Conservation (phyloP, 768 basidiomycete genomes). For the Exidia glandulosa region DNA sequence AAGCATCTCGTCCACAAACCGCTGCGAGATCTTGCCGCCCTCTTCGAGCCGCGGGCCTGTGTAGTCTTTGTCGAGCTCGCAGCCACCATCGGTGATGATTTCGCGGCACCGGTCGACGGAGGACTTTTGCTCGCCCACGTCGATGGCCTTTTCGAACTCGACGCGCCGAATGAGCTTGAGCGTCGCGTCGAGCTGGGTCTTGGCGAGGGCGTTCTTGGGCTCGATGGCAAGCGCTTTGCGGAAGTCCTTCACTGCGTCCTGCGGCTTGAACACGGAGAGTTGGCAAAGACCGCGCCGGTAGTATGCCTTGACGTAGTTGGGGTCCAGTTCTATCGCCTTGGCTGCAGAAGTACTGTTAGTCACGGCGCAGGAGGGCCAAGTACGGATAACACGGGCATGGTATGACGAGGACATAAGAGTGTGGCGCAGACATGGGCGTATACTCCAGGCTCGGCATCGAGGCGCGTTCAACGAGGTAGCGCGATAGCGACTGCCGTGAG, state of each 20-base stretch:
- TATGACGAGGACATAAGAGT: not conserved
- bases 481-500: no score
- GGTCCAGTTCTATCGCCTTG: conserved; percentile 79
- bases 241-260: conserved; percentile 78
- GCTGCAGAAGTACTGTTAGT: conserved; percentile 42
- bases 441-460: no score
- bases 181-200: conserved; percentile 72
- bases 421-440: no score
- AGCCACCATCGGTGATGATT: conserved; percentile 73
- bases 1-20: conserved; percentile 80
- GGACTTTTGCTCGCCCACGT: conserved; percentile 79
- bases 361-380: no score
- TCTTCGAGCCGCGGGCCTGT: conserved; percentile 60
- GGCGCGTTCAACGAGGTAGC: no score
- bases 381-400: no score
- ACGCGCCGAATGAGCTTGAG: conserved; percentile 84
- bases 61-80: conserved; percentile 65
- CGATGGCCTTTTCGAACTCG: conserved; percentile 94
- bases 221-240: conserved; percentile 75
- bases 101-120: conserved; percentile 64
- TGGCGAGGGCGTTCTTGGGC: conserved; percentile 73
- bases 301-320: conserved; percentile 64
- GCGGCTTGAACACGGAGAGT: conserved; percentile 81
- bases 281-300: conserved; percentile 79
- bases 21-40: conserved; percentile 46